These are phyloP conservation scores for Talaromyces piceae DNA, from an alignment of 2,329 filamentous ascomycete genomes.

Conservation along the genomic window DNA sequence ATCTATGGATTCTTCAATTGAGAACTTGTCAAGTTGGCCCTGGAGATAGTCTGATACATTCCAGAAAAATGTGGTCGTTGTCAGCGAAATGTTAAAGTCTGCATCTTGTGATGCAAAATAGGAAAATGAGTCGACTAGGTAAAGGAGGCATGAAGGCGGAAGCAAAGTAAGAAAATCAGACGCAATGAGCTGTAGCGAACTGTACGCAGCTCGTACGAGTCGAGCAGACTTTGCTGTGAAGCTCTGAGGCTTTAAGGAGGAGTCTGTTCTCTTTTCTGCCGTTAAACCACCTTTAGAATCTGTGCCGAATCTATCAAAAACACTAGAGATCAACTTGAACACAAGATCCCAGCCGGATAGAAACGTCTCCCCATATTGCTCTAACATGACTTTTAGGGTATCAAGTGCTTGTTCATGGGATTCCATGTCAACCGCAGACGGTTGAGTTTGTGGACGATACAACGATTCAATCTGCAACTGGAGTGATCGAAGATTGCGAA, in stretches of 20 bases:
- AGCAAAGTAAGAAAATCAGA: slow-evolving; percentile 81
- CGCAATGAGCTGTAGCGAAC: slow-evolving; percentile 82
- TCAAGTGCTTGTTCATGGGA: slow-evolving; percentile 76
- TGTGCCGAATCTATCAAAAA: slow-evolving; percentile 52
- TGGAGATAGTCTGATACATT: slow-evolving; percentile 82
- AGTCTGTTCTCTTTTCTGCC: slow-evolving; percentile 14
- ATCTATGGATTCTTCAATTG: slow-evolving; percentile 30
- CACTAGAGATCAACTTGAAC: slow-evolving; percentile 76
- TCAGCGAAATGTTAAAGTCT: slow-evolving; percentile 91
- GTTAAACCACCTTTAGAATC: slow-evolving; percentile 26
- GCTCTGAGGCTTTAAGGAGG: slow-evolving; percentile 11
- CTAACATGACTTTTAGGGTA: slow-evolving; percentile 71
- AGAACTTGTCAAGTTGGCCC: slow-evolving; percentile 38
- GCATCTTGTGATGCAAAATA: slow-evolving; percentile 84
- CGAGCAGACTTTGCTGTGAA: slow-evolving; percentile 51
- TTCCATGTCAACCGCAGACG: slow-evolving; percentile 62
- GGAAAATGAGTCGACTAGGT: slow-evolving; percentile 78
- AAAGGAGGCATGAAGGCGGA: slow-evolving; percentile 63
- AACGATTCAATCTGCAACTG: slow-evolving; percentile 55
- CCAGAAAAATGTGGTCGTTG: slow-evolving; percentile 93
- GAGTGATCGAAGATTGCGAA: slow-evolving; percentile 62
- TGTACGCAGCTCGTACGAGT: slow-evolving; percentile 79
- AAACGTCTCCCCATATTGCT: slow-evolving; percentile 79
- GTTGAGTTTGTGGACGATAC: slow-evolving; percentile 46
- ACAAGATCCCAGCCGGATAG: slow-evolving; percentile 77